Percentiles rank a stretch among this genome's conserved stretches.
These are phyloP conservation scores for Saturnispora hagleri DNA, from an alignment of 805 yeast species.

Conservation along the genomic window DNA sequence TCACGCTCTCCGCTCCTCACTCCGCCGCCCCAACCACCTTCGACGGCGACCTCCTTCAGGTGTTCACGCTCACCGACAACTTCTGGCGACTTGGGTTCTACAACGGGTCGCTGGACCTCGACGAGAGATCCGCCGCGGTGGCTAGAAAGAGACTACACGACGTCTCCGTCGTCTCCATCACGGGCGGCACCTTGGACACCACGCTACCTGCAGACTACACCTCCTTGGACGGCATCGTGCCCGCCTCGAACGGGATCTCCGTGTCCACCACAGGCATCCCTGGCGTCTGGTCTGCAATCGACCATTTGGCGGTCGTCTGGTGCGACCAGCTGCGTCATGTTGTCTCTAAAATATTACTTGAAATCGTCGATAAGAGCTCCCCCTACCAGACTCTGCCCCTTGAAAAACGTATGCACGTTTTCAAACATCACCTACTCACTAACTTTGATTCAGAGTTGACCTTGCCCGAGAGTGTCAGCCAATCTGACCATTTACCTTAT, in stretches of 20 bases:
- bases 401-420: slow-evolving; percentile 46
- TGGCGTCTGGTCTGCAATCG: slow-evolving; percentile 86
- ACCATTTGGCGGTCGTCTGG: slow-evolving; percentile 95
- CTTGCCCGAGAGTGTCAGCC: neutral
- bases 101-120: slow-evolving; percentile 13
- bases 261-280: slow-evolving; percentile 83
- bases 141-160: slow-evolving; percentile 42
- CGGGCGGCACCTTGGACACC: slow-evolving; percentile 78
- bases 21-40: slow-evolving; percentile 87
- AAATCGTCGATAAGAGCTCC: slow-evolving; percentile 41
- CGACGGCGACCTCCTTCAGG: slow-evolving; percentile 74
- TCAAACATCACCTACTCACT: slow-evolving; percentile 38
- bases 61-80: slow-evolving; percentile 64
- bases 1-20: slow-evolving; percentile 89
- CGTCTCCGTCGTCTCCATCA: slow-evolving; percentile 70
- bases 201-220: slow-evolving; percentile 89
- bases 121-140: slow-evolving; percentile 15
- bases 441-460: slow-evolving; percentile 40
- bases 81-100: slow-evolving; percentile 67
- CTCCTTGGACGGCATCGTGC: slow-evolving; percentile 59
- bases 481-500: slow-evolving; percentile 14
- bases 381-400: slow-evolving; percentile 45
- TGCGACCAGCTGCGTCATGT: slow-evolving; percentile 75
- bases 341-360: slow-evolving; percentile 50
- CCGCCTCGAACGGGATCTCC: slow-evolving; percentile 69